Evolutionary conservation across 2,329 filamentous ascomycete species (phyloP), one percentile per base, ranked within the genome.

Genomic region (Cytospora leucostoma): DNA sequence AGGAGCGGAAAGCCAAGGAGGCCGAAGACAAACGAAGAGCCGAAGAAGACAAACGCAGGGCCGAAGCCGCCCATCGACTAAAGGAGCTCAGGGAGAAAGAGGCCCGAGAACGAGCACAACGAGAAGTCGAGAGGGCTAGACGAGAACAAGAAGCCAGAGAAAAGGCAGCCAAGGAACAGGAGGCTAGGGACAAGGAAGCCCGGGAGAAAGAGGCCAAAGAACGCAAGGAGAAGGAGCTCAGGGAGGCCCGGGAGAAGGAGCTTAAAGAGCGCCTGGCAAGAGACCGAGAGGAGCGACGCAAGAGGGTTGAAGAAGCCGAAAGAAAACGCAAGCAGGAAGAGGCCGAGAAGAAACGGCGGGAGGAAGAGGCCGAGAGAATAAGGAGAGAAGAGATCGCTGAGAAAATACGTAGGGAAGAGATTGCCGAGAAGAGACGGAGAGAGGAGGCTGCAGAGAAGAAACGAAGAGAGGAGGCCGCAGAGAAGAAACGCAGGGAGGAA

Each of bases 21-120:
- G 85, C 84, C 3, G 87, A 89, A 66, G 81, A 84, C 66, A 84
- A 85, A 67, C 79, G 82, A 66, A 82, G 80, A 47, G 84, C 86
- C 37, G 84, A 86, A n/a, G 87, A 89, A 66, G 81, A 84, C 66
- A 84, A 85, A 67, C 79, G 82, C 66, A 82, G 80, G 49, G 84
- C 86, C 38, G 84, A 86, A n/a, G 76, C 81, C 3, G 78, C 82
- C 40, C 81, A 77, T 63, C 76, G 80, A 60, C 71, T 86, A 2
- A 82, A 78, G 37, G 84, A 87, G 67, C 74, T 84, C 12, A 80
- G 83, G 44, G 84, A 86, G 52, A 86, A 82, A 68, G 83, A 85
- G 34, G 80, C 81, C 15, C 78, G 76, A 50, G 80, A 81, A 70
- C 76, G 78, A 40, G 71, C 71, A 15, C 66, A 69, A 56, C 71